Conservation (phyloP, 2,329 filamentous ascomycete species). For the Xylaria sp. region DNA sequence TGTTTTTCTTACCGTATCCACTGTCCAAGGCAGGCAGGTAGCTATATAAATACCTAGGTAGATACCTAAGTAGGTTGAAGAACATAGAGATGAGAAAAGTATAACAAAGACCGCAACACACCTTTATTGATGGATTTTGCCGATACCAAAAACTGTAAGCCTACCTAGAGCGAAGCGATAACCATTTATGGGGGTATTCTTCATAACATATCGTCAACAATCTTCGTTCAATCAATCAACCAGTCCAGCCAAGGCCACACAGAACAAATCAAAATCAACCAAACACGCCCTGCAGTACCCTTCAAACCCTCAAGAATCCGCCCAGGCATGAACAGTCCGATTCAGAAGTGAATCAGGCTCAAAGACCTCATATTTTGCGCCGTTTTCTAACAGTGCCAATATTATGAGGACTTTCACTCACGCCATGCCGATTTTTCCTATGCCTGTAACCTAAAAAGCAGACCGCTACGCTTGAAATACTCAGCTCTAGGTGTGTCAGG, state of each 20-base stretch:
- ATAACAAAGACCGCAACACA: conserved; percentile 28
- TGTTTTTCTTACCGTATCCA: background rate
- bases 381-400: conserved; percentile 32
- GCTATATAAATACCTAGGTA: background rate
- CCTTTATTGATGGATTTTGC: conserved; percentile 30
- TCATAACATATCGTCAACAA: conserved; percentile 25
- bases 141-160: conserved; percentile 6
- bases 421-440: conserved; percentile 31
- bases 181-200: conserved; percentile 29
- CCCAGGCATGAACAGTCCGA: conserved; percentile 19
- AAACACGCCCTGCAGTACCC: conserved; percentile 15
- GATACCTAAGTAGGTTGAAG: background rate
- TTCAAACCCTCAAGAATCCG: conserved; percentile 26
- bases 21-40: background rate
- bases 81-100: conserved; percentile 1
- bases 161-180: conserved; percentile 19
- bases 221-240: conserved; percentile 21
- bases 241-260: conserved; percentile 5
- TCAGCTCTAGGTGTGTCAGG: conserved; percentile 2
- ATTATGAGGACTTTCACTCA: conserved; percentile 23
- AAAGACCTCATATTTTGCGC: conserved; percentile 23
- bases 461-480: conserved; percentile 10
- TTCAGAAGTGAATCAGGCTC: conserved; percentile 19
- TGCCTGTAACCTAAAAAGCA: conserved; percentile 33
- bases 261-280: conserved; percentile 23